Conservation (phyloP, 2,329 filamentous ascomycete genomes). For the Fusarium gaditjirri region DNA sequence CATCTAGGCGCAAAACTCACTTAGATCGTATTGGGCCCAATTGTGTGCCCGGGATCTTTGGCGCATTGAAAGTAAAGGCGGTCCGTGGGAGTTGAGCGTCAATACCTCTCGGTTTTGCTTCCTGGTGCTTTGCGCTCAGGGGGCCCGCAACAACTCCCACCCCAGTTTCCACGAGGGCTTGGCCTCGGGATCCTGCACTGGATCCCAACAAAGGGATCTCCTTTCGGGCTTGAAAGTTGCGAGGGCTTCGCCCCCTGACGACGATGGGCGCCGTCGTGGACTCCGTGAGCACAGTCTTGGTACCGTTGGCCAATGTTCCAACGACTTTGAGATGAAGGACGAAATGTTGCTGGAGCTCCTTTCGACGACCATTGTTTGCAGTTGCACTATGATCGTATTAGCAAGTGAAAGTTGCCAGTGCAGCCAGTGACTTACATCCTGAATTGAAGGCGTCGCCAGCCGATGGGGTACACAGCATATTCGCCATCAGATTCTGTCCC, state of each 20-base stretch:
- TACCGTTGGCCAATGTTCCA: slow-evolving; percentile 84
- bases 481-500: slow-evolving; percentile 74
- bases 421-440: slow-evolving; percentile 67
- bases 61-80: slow-evolving; percentile 67
- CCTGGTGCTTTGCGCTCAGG: slow-evolving; percentile 64
- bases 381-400: slow-evolving; percentile 71
- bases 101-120: slow-evolving; percentile 61
- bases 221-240: slow-evolving; percentile 94
- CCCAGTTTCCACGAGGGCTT: slow-evolving; percentile 74
- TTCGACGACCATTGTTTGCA: slow-evolving; percentile 92
- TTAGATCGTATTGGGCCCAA: slow-evolving; percentile 67
- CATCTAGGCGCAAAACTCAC: slow-evolving; percentile 56
- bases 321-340: slow-evolving; percentile 87
- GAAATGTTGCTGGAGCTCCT: slow-evolving; percentile 97
- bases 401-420: background rate
- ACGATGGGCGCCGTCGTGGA: slow-evolving; percentile 91
- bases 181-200: slow-evolving; percentile 80
- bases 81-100: slow-evolving; percentile 67
- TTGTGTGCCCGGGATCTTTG: slow-evolving; percentile 64
- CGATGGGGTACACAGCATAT: slow-evolving; percentile 89
- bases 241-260: slow-evolving; percentile 89
- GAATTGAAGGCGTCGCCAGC: slow-evolving; percentile 94
- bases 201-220: slow-evolving; percentile 87
- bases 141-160: slow-evolving; percentile 69
- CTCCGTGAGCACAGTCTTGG: slow-evolving; percentile 83